Percentiles rank a stretch among this genome's conserved stretches.
Conservation (phyloP, 306 rosid genomes). For the Senna siamea region DNA sequence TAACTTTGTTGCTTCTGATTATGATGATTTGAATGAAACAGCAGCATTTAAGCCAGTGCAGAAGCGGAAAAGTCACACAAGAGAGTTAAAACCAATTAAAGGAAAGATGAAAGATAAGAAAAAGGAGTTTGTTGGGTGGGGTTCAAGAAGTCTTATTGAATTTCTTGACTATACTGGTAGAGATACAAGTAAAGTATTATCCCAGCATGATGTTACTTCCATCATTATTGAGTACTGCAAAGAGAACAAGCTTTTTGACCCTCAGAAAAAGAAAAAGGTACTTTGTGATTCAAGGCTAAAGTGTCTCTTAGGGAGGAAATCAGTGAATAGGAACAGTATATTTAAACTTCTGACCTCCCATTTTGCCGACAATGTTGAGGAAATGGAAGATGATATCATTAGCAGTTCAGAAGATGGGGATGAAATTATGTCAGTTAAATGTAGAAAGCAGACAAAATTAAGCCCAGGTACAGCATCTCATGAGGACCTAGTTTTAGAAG, state of each 20-base stretch:
- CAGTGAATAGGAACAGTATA: conserved; percentile 53
- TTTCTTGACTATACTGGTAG: conserved; percentile 60
- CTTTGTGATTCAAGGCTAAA: conserved; percentile 58
- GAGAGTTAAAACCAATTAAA: conserved; percentile 41
- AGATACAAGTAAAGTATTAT: conserved; percentile 49
- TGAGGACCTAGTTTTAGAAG: conserved; percentile 37
- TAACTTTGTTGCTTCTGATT: conserved; percentile 48
- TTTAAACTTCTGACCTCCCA: conserved; percentile 57
- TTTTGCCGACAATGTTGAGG: conserved; percentile 64
- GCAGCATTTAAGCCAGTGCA: conserved; percentile 32
- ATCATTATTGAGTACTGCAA: conserved; percentile 61
- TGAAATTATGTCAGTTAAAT: conserved; percentile 30
- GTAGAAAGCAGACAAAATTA: conserved; percentile 43
- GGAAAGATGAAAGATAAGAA: conserved; percentile 50
- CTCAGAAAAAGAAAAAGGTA: conserved; percentile 60
- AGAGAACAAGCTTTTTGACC: conserved; percentile 65
- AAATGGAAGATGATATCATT: conserved; percentile 48
- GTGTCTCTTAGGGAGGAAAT: conserved; percentile 59
- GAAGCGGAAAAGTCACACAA: conserved; percentile 45
- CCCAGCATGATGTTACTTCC: conserved; percentile 66
- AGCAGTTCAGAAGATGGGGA: conserved; percentile 50
- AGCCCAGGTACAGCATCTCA: conserved; percentile 34
- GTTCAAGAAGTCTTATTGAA: conserved; percentile 57
- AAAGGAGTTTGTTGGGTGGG: conserved; percentile 76
- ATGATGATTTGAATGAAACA: conserved; percentile 50